Base-by-base conservation (phyloP, 345 rosid genomes). In the Citrus trifoliata region DNA sequence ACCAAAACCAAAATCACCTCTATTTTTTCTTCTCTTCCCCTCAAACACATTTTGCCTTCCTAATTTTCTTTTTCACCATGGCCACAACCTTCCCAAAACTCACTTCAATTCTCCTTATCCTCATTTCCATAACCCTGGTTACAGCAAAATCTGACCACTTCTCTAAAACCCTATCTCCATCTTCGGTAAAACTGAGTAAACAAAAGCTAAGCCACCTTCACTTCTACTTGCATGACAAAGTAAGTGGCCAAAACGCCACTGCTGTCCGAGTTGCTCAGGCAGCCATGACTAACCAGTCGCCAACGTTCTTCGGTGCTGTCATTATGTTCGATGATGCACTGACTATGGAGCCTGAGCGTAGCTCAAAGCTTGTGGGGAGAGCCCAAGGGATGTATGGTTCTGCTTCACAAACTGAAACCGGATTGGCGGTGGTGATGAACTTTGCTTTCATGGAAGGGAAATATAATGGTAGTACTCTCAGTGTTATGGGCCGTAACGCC, bases 191-290 rank as follows among this genome's bases (percentile, higher is more conserved):
- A 25, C 65, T 73, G 25, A 58, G 58, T 6, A 22, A 56, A 32
- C 66, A 85, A 80, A 85, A 87, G 76, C 80, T 85, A 10, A 83
- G 80, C 83, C 90, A 82, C 73, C 85, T 83, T 46, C 86, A 74
- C 80, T 83, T 87, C 79, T 84, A 82, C 79, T 75, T 80, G 70
- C 87, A 86, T 19, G 86, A 84, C 73, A 78, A 78, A 12, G 38
- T 78, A 35, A 40, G 65, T 1, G 83, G 84, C 1, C 79, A 37
- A 30, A 80, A 83, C 81, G 75, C 77, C 1, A 86, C 80, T 2
- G 77, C 83, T 7, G 59, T 83, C 14, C 53, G 51, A 2, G 82
- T 88, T 2, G 88, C 83, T 22, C 22, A 69, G 14, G 80, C 92
- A 0, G 14, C 79, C 25, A 72, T 33, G n/a, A 58, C 84, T 12